Evolutionary conservation across 1,284 basidiomycete species (phyloP), one percentile per base, ranked within the genome.

Genomic region (Volvariella volvacea): DNA sequence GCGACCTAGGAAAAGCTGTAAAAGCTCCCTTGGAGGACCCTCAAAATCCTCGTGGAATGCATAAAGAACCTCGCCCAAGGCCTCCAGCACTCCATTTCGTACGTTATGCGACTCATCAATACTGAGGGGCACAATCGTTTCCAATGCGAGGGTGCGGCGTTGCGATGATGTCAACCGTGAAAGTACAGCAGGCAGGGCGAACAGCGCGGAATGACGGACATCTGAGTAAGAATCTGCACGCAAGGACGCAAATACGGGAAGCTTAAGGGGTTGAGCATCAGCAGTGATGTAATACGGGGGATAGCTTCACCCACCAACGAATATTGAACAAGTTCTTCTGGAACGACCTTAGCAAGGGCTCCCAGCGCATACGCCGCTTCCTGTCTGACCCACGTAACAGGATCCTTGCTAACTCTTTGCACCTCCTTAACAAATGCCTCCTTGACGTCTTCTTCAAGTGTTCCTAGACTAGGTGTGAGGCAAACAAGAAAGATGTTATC

Each of bases 341-440:
- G 80, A 12, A 92, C 83, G 28, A 88, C 80, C 64, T 94, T 94
- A 14, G 90, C 89, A 42, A 98, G 69, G 2, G 85, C 86, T 0
- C 91, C 92, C 17, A 98, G 71, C 1, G 93, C 91, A 50, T 92
- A 88, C 0, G 89, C 89, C 1, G 90, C 92, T 63, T 97, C 94
- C 42, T 90, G 79, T 51, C 94, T 75, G 7, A 96, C 91, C 73
- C 87, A 89, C 46, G 84, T 86, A 3, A 88, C 75, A 37, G 83
- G 70, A 55, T 97, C 93, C 37, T 73, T 72, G n/a, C 79, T 75
- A 10, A 91, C 83, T 22, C 83, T 74, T 50, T 88, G 76, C 1
- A 98, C 80, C 61, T 96, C 92, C 40, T 78, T 76, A 1, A 95
- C 78, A 58, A 97, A 92, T 1, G 78, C 73, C 10, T 62, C 59